A percentile compares a stretch with the other conserved stretches of the same genome.
phyloP scores from a whole-genome alignment of 768 basidiomycete species.

The Collybia sp. region DNA sequence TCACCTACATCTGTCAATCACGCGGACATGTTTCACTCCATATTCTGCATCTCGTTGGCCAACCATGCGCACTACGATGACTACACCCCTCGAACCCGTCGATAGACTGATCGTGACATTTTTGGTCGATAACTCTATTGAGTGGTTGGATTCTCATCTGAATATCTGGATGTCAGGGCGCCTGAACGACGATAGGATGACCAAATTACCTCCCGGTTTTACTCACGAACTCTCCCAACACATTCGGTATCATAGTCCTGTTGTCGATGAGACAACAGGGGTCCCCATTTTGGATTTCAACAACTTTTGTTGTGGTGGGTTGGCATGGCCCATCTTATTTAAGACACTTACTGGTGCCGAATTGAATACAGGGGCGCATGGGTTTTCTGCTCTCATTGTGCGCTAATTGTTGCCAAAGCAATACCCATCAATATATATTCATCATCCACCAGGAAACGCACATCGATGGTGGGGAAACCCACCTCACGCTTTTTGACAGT shows the following conservation, averaged over 20 bases:
- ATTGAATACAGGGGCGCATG: slow-evolving; percentile 63
- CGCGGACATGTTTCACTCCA: too few relatives aligned
- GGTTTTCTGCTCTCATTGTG: slow-evolving; percentile 79
- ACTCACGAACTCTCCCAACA: slow-evolving; percentile 67
- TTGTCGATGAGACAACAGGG: slow-evolving; percentile 34
- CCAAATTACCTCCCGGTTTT: slow-evolving; percentile 74
- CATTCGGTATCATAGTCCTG: slow-evolving; percentile 41
- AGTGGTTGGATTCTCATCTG: slow-evolving; percentile 54
- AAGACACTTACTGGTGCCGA: not conserved
- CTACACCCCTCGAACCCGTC: slow-evolving; percentile 20
- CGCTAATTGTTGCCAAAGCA: slow-evolving; percentile 12
- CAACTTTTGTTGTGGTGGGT: slow-evolving; percentile 53
- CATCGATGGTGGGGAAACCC: slow-evolving; percentile 34
- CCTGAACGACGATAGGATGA: slow-evolving; percentile 51
- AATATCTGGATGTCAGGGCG: too few relatives aligned
- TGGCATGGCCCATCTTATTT: not conserved
- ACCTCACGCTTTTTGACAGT: slow-evolving; percentile 75
- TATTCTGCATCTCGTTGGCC: not conserved
- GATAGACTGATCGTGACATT: slow-evolving; percentile 50
- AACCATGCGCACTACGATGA: slow-evolving; percentile 5
- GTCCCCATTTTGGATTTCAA: slow-evolving; percentile 70
- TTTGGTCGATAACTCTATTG: slow-evolving; percentile 73
- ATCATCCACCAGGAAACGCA: slow-evolving; percentile 47
- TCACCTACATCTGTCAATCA: too few relatives aligned
- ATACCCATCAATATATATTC: not conserved